Evolutionary conservation across 768 basidiomycete genomes (phyloP).

Genomic region (Boletus subcaerulescens): DNA sequence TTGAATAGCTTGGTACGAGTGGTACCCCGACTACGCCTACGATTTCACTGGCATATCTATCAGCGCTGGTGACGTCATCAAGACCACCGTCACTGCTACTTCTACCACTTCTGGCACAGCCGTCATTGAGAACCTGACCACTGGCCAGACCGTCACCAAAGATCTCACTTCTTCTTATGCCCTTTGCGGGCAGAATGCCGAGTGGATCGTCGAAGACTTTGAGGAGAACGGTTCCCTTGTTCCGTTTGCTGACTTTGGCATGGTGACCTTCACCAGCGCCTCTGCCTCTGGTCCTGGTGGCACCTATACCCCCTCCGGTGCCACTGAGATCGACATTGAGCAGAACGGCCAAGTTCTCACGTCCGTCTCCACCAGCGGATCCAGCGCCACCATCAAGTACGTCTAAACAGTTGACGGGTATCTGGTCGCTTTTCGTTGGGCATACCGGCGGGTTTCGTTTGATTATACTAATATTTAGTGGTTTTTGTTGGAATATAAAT

Average conservation of each 20-base stretch:
- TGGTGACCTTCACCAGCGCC: conserved; percentile 14
- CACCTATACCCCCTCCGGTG: conserved; percentile 8
- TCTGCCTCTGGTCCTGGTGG: conserved; percentile 7
- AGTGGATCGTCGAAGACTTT: conserved; percentile 27
- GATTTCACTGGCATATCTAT: conserved; percentile 16
- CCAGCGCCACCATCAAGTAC: conserved; percentile 5
- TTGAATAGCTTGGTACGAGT: conserved; percentile 23
- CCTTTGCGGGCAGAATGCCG: conserved; percentile 17
- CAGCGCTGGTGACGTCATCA: conserved; percentile 15
- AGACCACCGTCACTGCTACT: conserved; percentile 12
- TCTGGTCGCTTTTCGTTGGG: not conserved
- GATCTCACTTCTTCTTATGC: conserved; percentile 9
- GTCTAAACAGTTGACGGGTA: not conserved
- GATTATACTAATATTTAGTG: not conserved
- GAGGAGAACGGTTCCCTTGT: not conserved
- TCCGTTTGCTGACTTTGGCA: conserved; percentile 20
- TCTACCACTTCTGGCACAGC: conserved; percentile 19
- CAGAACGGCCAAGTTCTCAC: conserved; percentile 13
- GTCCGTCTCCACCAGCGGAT: conserved; percentile 5
- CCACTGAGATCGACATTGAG: conserved; percentile 8
- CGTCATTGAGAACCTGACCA: conserved; percentile 21
- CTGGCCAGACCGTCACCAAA: conserved; percentile 2
- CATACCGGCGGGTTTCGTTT: not conserved
- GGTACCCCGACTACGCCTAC: conserved; percentile 16
- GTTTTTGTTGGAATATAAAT: too few species aligned